Evolutionary conservation across 257 asterid species (phyloP).

Genomic region (Primulina huaijiensis): DNA sequence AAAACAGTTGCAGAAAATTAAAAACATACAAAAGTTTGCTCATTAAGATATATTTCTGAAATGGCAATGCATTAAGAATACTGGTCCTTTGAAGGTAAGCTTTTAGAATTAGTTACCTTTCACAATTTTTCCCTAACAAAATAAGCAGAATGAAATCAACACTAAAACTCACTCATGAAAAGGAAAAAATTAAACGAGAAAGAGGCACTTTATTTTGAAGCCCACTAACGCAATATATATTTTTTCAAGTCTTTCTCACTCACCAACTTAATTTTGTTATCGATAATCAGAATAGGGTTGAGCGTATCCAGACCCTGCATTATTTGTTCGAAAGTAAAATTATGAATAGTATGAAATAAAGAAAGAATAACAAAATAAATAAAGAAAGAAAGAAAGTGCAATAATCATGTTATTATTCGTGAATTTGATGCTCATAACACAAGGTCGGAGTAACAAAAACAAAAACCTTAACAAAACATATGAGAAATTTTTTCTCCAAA

Average conservation of each 20-base stretch:
- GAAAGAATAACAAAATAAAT: not conserved
- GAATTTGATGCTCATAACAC: not conserved
- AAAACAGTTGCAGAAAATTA: not conserved
- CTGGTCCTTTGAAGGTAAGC: not conserved
- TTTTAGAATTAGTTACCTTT: not conserved
- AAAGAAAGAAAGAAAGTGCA: not conserved
- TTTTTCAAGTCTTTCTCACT: conserved; percentile 8
- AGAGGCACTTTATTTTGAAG: not conserved
- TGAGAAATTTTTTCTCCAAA: not conserved
- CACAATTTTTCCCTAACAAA: not conserved
- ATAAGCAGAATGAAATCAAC: not conserved
- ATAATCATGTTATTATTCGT: not conserved
- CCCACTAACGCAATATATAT: conserved; percentile 11
- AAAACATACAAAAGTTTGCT: not conserved
- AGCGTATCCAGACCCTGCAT: conserved; percentile 79
- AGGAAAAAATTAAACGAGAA: not conserved
- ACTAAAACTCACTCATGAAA: not conserved
- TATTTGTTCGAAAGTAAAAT: conserved; percentile 16
- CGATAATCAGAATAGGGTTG: conserved; percentile 73
- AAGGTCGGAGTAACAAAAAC: not conserved
- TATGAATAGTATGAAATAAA: not conserved
- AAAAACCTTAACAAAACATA: not conserved
- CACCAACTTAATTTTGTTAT: conserved; percentile 81
- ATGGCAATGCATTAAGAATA: not conserved
- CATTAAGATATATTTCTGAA: not conserved